phyloP scores from a whole-genome alignment of 805 yeast genomes.

The Suhomyces kilbournensis region DNA sequence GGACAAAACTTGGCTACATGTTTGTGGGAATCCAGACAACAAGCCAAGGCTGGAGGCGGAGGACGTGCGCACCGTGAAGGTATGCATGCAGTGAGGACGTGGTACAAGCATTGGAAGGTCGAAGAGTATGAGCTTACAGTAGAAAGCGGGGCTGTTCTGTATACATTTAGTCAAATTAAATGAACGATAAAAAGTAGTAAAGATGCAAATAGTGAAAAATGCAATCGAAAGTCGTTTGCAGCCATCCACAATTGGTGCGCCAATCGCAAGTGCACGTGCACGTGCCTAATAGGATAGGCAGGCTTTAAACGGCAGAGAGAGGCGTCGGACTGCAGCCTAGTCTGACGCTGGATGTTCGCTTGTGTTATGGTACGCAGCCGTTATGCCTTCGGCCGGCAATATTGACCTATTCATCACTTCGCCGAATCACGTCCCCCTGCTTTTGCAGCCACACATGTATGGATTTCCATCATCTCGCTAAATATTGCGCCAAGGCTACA shows the following conservation, averaged over 20 bases:
- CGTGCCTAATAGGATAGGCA: too few relatives aligned
- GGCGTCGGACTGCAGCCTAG: not conserved
- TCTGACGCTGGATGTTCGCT: too few relatives aligned
- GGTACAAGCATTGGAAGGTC: conserved; percentile 36
- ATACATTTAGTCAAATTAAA: not conserved
- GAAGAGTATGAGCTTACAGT: conserved; percentile 28
- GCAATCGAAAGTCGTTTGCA: not conserved
- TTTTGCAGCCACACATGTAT: not conserved
- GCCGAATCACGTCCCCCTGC: too few relatives aligned
- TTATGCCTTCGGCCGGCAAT: not conserved
- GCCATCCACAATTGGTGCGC: not conserved
- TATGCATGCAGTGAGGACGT: conserved; percentile 24
- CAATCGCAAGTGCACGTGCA: not conserved
- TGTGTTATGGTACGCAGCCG: too few relatives aligned
- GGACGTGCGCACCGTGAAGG: conserved; percentile 32
- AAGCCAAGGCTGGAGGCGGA: conserved; percentile 34
- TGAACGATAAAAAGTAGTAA: not conserved
- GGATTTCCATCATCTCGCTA: not conserved
- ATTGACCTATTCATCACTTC: not conserved
- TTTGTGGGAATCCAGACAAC: conserved; percentile 29
- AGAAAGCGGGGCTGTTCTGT: not conserved
- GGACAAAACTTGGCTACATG: conserved; percentile 40
- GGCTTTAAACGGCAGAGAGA: not conserved
- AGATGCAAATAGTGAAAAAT: not conserved
- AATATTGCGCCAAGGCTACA: not conserved